Conservation (phyloP, 192 early-diverging fungal species). For the Coemansia sp. region DNA sequence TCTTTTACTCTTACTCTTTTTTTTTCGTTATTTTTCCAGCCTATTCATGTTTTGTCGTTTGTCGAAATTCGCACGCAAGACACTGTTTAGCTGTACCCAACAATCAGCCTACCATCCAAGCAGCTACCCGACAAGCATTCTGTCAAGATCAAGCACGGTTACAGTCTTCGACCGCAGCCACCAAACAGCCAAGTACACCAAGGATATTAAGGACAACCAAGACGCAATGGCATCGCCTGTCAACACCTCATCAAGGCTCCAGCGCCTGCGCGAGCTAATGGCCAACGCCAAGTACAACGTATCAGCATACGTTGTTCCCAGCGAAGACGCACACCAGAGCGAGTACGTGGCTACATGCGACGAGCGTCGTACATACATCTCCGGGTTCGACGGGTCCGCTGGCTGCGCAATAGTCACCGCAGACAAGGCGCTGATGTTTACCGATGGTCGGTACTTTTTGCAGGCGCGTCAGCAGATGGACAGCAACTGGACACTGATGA, state of each 20-base stretch:
- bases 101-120: background rate
- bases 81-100: conserved; percentile 33
- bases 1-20: background rate
- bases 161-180: background rate
- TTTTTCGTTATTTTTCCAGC: background rate
- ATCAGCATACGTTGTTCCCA: conserved; percentile 79
- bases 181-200: background rate
- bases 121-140: conserved; percentile 1
- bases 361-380: conserved; percentile 86
- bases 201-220: conserved; percentile 2
- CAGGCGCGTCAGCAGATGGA: conserved; percentile 94
- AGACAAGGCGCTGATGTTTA: conserved; percentile 85
- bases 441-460: conserved; percentile 97
- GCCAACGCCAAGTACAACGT: conserved; percentile 55
- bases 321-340: conserved; percentile 98
- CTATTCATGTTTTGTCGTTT: conserved; percentile 36
- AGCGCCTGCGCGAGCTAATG: conserved; percentile 66
- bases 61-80: conserved; percentile 25
- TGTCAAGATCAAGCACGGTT: conserved; percentile 26
- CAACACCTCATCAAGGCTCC: conserved; percentile 60
- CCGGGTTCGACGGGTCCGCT: conserved; percentile 98
- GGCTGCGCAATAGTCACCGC: conserved; percentile 86
- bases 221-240: conserved; percentile 35
- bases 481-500: conserved; percentile 92
- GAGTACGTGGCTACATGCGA: conserved; percentile 94